phyloP scores from a whole-genome alignment of 116 monocot genomes.

The Posidonia oceanica region DNA sequence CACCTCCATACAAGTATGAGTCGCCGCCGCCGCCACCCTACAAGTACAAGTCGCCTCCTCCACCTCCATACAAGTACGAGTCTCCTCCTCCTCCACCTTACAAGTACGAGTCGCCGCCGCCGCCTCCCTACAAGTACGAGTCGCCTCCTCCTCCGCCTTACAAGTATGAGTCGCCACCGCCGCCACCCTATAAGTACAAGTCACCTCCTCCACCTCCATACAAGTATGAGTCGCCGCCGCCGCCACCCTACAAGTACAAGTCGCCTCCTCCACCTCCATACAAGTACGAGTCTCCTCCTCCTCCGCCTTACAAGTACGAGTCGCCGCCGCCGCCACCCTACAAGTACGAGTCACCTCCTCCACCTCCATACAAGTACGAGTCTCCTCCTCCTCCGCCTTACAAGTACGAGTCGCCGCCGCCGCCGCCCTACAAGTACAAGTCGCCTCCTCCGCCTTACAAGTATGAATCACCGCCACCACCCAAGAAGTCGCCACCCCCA shows the following conservation, averaged over 20 bases:
- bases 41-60: constrained; percentile 19
- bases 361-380: neutral
- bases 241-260: neutral
- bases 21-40: constrained; percentile 6
- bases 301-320: constrained; percentile 17
- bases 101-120: constrained; percentile 24
- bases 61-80: constrained; percentile 11
- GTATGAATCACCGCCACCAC: constrained; percentile 12
- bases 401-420: neutral
- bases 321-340: constrained; percentile 22
- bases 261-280: constrained; percentile 7
- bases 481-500: constrained; percentile 11
- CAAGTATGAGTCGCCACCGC: constrained; percentile 21
- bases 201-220: constrained; percentile 9
- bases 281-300: constrained; percentile 16
- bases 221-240: constrained; percentile 14
- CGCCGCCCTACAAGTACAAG: neutral
- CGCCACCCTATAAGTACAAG: constrained; percentile 2
- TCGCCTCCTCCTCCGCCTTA: constrained; percentile 8
- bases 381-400: constrained; percentile 10
- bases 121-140: constrained; percentile 5
- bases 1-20: neutral
- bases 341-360: constrained; percentile 11
- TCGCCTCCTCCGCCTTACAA: constrained; percentile 4
- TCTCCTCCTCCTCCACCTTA: constrained; percentile 5